Evolutionary conservation across 805 yeast genomes (phyloP), one percentile per base, ranked within the genome.

Genomic region (Debaryomyces castellii): DNA sequence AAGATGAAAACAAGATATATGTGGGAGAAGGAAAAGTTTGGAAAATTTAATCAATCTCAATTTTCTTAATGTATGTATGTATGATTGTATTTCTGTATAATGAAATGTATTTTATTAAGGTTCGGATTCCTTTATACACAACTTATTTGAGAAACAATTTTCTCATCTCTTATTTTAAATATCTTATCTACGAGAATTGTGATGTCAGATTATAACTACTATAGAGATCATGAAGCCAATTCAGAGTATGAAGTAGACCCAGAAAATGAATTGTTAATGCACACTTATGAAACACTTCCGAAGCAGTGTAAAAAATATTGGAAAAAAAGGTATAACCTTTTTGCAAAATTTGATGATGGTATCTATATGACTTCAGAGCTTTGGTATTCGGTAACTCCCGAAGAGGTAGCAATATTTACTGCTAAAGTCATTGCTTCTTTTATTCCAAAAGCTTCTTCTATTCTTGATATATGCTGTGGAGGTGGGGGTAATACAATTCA

Each of bases 341-440:
- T 90, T 59, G 67, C 80, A 5, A 70, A 66, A 50, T 86, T 74
- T 52, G 89, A 87, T 55, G 76, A 81, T 5, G 92, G 94, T 0
- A 74, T 89, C 1, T 72, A 73, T 43, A 71, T 91, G 69, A 85
- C 86, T 1, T 69, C 78, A 12, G 94, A 85, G 58, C 72, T 89
- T 41, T 87, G 96, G 94, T 91, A 74, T 62, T 84, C 92, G 45
- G 96, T 89, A 4, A 91, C 98, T 0, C 91, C 96, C 0, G 97
- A 91, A 57, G 55, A 62, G 1, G 67, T 87, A 1, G 94, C 96
- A 1, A 64, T 67, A 5, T 81, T 80, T 53, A 63, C 77, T 0
- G 85, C 90, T 0, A 71, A 75, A 44, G 74, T 80, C 46, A 63
- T 83, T 14, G 62, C 68, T 41, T 73, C 76, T 12, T 73, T 83